Evolutionary conservation across 805 yeast genomes (phyloP).

Genomic region (Cyberlindnera mycetangii): DNA sequence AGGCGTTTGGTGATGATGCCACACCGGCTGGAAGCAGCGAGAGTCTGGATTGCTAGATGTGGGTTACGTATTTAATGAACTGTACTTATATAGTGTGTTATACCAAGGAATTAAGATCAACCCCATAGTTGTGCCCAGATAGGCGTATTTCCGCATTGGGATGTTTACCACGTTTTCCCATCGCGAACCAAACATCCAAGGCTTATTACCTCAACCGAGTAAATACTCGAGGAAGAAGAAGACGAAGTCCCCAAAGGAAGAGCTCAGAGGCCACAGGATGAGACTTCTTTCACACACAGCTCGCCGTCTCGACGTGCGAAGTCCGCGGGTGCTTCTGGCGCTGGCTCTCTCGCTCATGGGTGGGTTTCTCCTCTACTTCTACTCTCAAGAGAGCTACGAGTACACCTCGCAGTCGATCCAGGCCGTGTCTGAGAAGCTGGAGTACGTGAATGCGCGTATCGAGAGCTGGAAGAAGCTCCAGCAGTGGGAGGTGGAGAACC

Average conservation of each 20-base stretch:
- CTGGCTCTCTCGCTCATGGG: not conserved
- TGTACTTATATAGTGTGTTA: too few relatives aligned
- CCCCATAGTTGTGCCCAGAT: not conserved
- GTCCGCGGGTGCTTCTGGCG: conserved; percentile 2
- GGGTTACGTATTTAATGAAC: too few relatives aligned
- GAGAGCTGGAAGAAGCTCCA: conserved; percentile 14
- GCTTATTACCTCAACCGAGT: too few relatives aligned
- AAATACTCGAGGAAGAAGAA: too few relatives aligned
- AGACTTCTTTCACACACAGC: not conserved
- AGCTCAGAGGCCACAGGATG: too few relatives aligned
- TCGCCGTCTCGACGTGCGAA: conserved; percentile 9
- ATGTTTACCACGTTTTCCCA: too few relatives aligned
- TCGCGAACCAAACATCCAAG: too few relatives aligned
- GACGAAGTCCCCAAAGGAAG: not conserved
- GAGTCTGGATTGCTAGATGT: not conserved
- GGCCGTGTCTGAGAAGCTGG: conserved; percentile 12
- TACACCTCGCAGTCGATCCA: conserved; percentile 14
- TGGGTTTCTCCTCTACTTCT: not conserved
- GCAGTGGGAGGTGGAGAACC: conserved; percentile 4
- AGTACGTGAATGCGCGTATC: conserved; percentile 11
- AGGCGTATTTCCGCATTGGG: not conserved
- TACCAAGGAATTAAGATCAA: not conserved
- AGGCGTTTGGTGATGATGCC: conserved; percentile 35
- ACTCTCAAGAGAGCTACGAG: conserved; percentile 12
- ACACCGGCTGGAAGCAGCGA: conserved; percentile 2